These are phyloP conservation scores for Encephalitozoon romaleae DNA, from an alignment of 371 early-diverging fungal species.

Conservation along the genomic window DNA sequence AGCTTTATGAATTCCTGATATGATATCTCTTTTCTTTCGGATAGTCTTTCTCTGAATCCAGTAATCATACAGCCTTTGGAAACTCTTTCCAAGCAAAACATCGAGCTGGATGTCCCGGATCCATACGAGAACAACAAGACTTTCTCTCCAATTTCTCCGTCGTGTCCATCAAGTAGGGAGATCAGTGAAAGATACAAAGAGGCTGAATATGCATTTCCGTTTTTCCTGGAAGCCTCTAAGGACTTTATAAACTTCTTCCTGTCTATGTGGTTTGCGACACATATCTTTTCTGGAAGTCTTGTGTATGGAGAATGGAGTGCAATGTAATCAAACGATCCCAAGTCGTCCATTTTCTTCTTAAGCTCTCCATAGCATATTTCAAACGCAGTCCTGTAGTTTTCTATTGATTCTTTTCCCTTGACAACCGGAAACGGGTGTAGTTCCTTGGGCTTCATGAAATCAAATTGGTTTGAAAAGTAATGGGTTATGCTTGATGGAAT, in stretches of 20 bases:
- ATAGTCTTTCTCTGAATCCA: conserved; percentile 5
- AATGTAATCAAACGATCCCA: conserved; percentile 44
- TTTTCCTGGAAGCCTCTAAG: conserved; percentile 71
- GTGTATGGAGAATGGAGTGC: conserved; percentile 42
- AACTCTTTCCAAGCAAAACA: conserved; percentile 62
- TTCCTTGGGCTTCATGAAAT: conserved; percentile 90
- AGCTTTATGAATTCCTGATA: not conserved
- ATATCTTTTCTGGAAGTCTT: conserved; percentile 73
- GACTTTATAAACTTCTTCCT: conserved; percentile 70
- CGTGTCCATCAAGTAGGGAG: conserved; percentile 64
- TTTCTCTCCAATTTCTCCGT: conserved; percentile 66
- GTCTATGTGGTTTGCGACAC: conserved; percentile 66
- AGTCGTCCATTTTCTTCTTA: conserved; percentile 65
- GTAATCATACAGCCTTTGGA: conserved; percentile 22
- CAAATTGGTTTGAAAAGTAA: conserved; percentile 74
- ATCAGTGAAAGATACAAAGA: conserved; percentile 78
- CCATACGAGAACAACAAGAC: conserved; percentile 84
- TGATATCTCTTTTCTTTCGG: not conserved
- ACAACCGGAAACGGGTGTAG: conserved; percentile 84
- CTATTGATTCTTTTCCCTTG: conserved; percentile 79
- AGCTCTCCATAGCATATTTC: conserved; percentile 74
- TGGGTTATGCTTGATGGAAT: not conserved
- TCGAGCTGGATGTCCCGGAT: conserved; percentile 80
- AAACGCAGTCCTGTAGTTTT: conserved; percentile 77
- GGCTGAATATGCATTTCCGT: conserved; percentile 90